Evolutionary conservation across 192 early-diverging fungal species (phyloP).

Genomic region (Gigaspora rosea): DNA sequence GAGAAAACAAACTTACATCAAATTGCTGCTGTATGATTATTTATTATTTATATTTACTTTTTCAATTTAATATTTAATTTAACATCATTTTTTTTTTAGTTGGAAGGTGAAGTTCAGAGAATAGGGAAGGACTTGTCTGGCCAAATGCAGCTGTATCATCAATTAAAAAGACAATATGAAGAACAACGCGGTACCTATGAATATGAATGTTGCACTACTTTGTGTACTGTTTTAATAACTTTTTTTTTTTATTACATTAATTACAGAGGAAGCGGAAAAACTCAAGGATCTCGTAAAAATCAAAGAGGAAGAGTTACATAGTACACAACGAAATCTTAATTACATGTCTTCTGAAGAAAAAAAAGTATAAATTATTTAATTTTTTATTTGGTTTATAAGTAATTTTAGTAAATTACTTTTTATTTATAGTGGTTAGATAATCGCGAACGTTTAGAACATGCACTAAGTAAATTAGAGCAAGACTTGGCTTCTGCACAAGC

Average conservation of each 20-base stretch:
- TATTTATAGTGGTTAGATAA: conserved; percentile 35
- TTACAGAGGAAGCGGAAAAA: conserved; percentile 46
- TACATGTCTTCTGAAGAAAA: conserved; percentile 33
- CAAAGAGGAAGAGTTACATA: conserved; percentile 42
- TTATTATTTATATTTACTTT: background rate
- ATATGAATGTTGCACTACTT: background rate
- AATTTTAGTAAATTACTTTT: background rate
- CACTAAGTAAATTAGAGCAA: conserved; percentile 35
- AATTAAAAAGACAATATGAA: conserved; percentile 42
- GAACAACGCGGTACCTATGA: conserved; percentile 44
- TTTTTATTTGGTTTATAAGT: background rate
- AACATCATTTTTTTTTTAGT: conserved; percentile 22
- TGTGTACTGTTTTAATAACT: background rate
- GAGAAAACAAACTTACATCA: conserved; percentile 48
- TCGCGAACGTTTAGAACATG: conserved; percentile 37
- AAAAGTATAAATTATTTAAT: conserved; percentile 4
- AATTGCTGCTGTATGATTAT: conserved; percentile 39
- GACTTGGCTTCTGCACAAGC: conserved; percentile 37
- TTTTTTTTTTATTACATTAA: background rate
- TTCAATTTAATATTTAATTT: background rate
- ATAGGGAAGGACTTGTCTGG: conserved; percentile 40
- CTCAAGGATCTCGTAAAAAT: conserved; percentile 39
- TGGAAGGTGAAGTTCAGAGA: conserved; percentile 43
- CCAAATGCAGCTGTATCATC: conserved; percentile 46
- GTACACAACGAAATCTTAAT: conserved; percentile 37